Base-by-base conservation (phyloP, 352 stramenopile genomes). In the Globisporangium spinosum region DNA sequence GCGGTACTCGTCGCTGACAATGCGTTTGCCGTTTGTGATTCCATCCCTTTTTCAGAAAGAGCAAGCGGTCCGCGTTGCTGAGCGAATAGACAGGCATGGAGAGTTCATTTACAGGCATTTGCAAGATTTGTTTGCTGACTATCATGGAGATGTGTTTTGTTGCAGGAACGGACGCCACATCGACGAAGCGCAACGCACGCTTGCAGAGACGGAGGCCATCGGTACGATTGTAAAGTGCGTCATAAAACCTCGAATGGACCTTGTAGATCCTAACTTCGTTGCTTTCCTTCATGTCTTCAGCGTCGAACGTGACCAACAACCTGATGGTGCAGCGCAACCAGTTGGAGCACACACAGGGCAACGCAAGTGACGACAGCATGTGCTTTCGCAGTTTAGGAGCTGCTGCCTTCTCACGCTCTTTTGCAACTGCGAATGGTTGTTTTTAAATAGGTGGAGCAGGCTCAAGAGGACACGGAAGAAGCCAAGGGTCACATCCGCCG, bases 151-250 rank as follows among this genome's bases (percentile, higher is more conserved):
- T 58, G 57, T 32, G 27, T 32, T 53, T 9, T 23, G 6, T 25
- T 8, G n/a, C 35, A 92, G 84, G 64, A 91, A 77, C 67, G 82
- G 79, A 22, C 75, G 79, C n/a, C 85, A 93, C 70, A 67, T 93
- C 27, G 78, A 90, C 35, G 82, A 90, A 70, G 83, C 82, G 0
- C 82, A 93, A 43, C 80, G 82, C 22, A 93, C 82, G n/a, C 64
- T 93, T 2, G 82, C 82, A 6, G 77, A 91, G 55, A 93, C 85
- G 0, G 85, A 93, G 70, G 75, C 79, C 0, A 87, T 91, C 32
- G 85, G 85, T 93, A 64, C 47, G 72, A 25, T n/a, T 64, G 27
- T 32, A 32, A 32, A 32, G 27, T 32, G 27, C 8, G 2, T 40
- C 57, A 9, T 3, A 17, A 3, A 23, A 47, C 3, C 27, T 60